Evolutionary conservation across 2,329 filamentous ascomycete species (phyloP).

Genomic region (Arthroderma sp.): DNA sequence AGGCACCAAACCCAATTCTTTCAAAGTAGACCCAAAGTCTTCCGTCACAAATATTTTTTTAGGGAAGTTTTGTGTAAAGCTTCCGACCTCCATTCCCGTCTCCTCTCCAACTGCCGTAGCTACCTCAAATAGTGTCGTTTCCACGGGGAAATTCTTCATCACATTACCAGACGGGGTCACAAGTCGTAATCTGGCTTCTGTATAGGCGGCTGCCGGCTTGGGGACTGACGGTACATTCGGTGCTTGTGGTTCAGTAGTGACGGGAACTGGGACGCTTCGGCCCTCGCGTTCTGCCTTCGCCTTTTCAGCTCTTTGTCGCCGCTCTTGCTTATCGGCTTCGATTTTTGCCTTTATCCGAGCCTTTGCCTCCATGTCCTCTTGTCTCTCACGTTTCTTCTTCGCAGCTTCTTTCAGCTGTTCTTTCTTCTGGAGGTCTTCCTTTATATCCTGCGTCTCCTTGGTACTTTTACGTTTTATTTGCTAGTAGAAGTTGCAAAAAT

Average conservation of each 20-base stretch:
- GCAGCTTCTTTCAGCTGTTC: slow-evolving; percentile 86
- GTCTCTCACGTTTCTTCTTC: slow-evolving; percentile 76
- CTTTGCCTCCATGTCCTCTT: slow-evolving; percentile 72
- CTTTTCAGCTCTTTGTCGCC: slow-evolving; percentile 68
- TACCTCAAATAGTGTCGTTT: slow-evolving; percentile 87
- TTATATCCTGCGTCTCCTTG: slow-evolving; percentile 74
- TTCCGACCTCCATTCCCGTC: slow-evolving; percentile 54
- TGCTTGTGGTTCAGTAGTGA: slow-evolving; percentile 31
- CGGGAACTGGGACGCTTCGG: slow-evolving; percentile 38
- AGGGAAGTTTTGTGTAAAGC: slow-evolving; percentile 78
- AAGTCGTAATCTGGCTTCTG: slow-evolving; percentile 66
- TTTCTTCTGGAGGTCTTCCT: slow-evolving; percentile 77
- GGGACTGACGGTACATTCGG: slow-evolving; percentile 35
- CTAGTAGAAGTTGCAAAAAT: slow-evolving; percentile 14
- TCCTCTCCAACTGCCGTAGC: slow-evolving; percentile 62
- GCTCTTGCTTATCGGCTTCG: slow-evolving; percentile 83
- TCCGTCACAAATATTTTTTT: slow-evolving; percentile 60
- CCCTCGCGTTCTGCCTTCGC: slow-evolving; percentile 81
- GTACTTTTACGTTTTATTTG: slow-evolving; percentile 74
- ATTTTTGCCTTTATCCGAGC: slow-evolving; percentile 86
- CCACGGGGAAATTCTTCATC: slow-evolving; percentile 75
- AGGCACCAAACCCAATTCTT: slow-evolving; percentile 80
- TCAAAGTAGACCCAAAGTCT: slow-evolving; percentile 83
- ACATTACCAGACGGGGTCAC: slow-evolving; percentile 65
- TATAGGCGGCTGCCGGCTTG: slow-evolving; percentile 59